Conservation (phyloP, 2,329 filamentous ascomycete species). For the Colletotrichum endophyticum region DNA sequence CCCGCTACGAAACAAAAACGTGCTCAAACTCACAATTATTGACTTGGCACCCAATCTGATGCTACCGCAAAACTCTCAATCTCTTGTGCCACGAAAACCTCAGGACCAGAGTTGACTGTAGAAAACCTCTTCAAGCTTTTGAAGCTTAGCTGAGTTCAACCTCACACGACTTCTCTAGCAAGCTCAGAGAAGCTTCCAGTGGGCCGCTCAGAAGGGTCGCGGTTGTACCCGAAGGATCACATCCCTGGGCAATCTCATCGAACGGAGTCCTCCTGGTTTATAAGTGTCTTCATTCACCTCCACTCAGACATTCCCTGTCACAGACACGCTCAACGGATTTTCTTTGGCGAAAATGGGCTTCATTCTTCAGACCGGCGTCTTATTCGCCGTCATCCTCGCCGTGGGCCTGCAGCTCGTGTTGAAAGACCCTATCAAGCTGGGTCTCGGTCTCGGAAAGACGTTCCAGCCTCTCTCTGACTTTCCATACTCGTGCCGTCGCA, state of each 20-base stretch:
- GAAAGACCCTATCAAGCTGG: conserved; percentile 23
- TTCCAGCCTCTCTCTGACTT: conserved; percentile 31
- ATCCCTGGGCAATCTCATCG: background rate
- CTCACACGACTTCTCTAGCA: background rate
- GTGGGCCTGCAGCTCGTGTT: conserved; percentile 23
- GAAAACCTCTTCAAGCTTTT: background rate
- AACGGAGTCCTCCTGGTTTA: background rate
- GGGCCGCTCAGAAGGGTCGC: background rate
- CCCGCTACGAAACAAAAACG: background rate
- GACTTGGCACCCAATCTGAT: background rate
- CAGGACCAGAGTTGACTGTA: background rate
- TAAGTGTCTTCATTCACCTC: background rate
- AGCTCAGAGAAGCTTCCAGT: background rate
- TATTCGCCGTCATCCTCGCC: conserved; percentile 20
- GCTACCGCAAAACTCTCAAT: background rate
- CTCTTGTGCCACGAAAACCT: background rate
- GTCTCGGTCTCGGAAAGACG: conserved; percentile 25
- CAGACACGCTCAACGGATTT: background rate
- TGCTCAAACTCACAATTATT: background rate
- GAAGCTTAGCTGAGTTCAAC: background rate
- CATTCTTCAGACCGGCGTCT: conserved; percentile 8
- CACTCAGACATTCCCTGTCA: background rate
- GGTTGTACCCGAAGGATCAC: background rate
- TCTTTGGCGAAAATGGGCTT: background rate
- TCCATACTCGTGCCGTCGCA: conserved; percentile 31